These are phyloP conservation scores for Nymphaea colorata DNA, from an alignment of 164 flowering plant species.

Conservation along the genomic window DNA sequence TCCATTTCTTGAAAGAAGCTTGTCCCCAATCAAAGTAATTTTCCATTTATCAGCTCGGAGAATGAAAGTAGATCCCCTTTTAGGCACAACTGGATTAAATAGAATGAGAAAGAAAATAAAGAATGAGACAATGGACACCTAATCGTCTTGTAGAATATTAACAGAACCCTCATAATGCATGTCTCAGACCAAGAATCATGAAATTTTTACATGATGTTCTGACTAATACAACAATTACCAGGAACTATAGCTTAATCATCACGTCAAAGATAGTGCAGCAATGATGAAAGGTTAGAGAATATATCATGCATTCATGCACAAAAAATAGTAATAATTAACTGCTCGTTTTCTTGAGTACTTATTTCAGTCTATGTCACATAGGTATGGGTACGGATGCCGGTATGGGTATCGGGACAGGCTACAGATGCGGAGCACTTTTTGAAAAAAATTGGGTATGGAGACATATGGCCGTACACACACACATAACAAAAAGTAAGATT, in stretches of 20 bases:
- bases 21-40: slow-evolving; percentile 65
- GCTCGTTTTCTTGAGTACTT: neutral
- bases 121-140: neutral
- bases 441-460: too few relatives aligned
- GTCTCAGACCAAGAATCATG: neutral
- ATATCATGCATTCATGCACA: neutral
- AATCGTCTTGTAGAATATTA: neutral
- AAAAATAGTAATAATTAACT: neutral
- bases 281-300: neutral
- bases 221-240: neutral
- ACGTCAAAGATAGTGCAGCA: neutral
- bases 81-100: slow-evolving; percentile 60
- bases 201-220: neutral
- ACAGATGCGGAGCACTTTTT: neutral
- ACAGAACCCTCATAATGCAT: too few relatives aligned
- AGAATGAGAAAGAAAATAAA: neutral
- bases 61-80: slow-evolving; percentile 54
- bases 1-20: slow-evolving; percentile 36
- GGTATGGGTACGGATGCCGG: too few relatives aligned
- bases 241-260: neutral
- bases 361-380: neutral
- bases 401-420: neutral
- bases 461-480: too few relatives aligned
- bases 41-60: slow-evolving; percentile 69
- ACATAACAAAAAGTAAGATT: too few relatives aligned